Percentiles rank a stretch among this genome's conserved stretches.
Conservation (phyloP, 192 early-diverging fungal genomes). For the Gamsiella multidivaricata region DNA sequence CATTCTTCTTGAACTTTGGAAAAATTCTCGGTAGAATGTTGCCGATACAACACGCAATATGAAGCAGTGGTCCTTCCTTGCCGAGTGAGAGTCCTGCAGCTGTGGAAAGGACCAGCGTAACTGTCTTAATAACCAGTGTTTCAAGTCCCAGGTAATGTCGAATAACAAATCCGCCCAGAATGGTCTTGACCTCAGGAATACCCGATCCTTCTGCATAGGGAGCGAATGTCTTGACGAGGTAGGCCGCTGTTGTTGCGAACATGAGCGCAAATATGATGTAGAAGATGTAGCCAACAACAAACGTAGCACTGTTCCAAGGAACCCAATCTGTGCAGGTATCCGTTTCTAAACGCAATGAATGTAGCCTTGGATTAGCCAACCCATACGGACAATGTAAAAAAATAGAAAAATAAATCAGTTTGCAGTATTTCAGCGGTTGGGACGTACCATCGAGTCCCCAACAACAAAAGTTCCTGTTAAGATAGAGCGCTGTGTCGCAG, state of each 20-base stretch:
- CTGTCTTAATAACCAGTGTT: conserved; percentile 90
- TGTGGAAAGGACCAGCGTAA: conserved; percentile 85
- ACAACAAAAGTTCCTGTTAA: conserved; percentile 86
- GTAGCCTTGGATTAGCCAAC: no score
- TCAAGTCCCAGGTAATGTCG: conserved; percentile 89
- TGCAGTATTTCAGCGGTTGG: no score
- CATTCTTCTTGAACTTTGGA: conserved; percentile 92
- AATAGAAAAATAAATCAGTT: background rate
- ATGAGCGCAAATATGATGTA: conserved; percentile 59
- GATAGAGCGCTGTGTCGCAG: conserved; percentile 79
- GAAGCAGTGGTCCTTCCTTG: conserved; percentile 95
- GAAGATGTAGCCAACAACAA: conserved; percentile 56
- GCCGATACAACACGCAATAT: conserved; percentile 90
- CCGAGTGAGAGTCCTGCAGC: conserved; percentile 90
- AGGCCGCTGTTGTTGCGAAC: conserved; percentile 53
- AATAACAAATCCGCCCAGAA: conserved; percentile 94
- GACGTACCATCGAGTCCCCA: conserved; percentile 65
- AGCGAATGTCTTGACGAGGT: conserved; percentile 69
- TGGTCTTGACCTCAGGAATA: conserved; percentile 95
- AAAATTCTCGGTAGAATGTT: conserved; percentile 89
- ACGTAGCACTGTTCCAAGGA: conserved; percentile 53
- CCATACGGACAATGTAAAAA: no score
- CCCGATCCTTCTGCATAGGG: conserved; percentile 95
- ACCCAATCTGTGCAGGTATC: conserved; percentile 53
- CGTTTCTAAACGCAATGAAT: conserved; percentile 18